Percentiles rank a stretch among this genome's conserved stretches.
phyloP scores from a whole-genome alignment of 192 early-diverging fungal species.

The Backusella liffmaniae region DNA sequence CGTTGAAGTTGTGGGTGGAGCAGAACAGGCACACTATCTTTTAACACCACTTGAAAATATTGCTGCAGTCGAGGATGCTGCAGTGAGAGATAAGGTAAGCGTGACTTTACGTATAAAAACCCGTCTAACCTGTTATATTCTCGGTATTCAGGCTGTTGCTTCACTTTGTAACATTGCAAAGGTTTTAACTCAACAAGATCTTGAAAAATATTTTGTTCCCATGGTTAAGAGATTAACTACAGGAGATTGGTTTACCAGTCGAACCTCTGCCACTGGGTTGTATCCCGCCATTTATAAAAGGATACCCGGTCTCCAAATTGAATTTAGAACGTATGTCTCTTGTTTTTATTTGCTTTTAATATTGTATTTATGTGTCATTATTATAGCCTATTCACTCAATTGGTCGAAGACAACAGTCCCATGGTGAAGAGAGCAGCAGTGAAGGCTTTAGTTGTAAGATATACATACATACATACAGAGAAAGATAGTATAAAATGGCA shows the following conservation, averaged over 20 bases:
- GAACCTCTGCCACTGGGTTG: constrained; percentile 88
- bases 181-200: constrained; percentile 68
- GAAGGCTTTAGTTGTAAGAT: constrained; percentile 69
- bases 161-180: constrained; percentile 83
- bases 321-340: constrained; percentile 69
- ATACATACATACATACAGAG: neutral
- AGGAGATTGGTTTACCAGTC: constrained; percentile 97
- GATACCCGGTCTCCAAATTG: constrained; percentile 71
- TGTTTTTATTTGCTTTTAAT: constrained; percentile 23
- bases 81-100: constrained; percentile 91
- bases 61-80: constrained; percentile 93
- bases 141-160: constrained; percentile 77
- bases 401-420: constrained; percentile 91
- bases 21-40: constrained; percentile 80
- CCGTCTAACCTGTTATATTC: neutral
- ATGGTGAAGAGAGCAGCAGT: constrained; percentile 97
- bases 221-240: constrained; percentile 84
- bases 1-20: constrained; percentile 91
- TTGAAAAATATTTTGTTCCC: constrained; percentile 89
- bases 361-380: neutral
- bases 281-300: constrained; percentile 82
- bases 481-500: neutral
- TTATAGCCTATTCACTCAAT: constrained; percentile 67
- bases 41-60: constrained; percentile 90
- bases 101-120: too few relatives aligned